phyloP scores from a whole-genome alignment of 495 filamentous ascomycete species.

The Letharia lupina region DNA sequence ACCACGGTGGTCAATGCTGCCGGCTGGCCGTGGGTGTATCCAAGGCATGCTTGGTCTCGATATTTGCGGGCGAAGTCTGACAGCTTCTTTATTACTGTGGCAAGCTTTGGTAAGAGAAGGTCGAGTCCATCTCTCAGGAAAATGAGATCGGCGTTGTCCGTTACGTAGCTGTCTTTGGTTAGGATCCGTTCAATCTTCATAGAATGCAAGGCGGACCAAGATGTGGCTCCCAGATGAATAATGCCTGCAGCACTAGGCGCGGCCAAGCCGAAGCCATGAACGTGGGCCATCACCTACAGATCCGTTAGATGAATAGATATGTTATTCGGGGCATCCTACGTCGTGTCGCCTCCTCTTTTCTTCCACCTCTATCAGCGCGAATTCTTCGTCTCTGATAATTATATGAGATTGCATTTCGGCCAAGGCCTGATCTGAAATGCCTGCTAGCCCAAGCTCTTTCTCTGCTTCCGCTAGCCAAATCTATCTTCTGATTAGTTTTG shows the following conservation, averaged over 20 bases:
- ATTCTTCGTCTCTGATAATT: conserved; percentile 69
- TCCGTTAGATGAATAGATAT: neutral
- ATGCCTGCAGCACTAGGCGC: conserved; percentile 80
- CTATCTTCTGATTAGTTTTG: conserved; percentile 44
- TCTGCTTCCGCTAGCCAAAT: conserved; percentile 72
- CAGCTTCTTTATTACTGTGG: conserved; percentile 75
- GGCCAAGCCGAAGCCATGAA: conserved; percentile 61
- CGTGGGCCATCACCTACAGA: conserved; percentile 48
- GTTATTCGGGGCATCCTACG: conserved; percentile 29
- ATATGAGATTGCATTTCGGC: conserved; percentile 65
- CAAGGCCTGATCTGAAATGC: conserved; percentile 63
- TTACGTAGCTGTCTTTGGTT: conserved; percentile 31
- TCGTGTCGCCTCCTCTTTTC: conserved; percentile 69
- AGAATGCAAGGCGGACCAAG: conserved; percentile 28
- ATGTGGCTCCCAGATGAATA: conserved; percentile 70
- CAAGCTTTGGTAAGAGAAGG: conserved; percentile 75
- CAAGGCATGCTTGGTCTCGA: conserved; percentile 56
- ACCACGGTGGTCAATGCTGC: conserved; percentile 64
- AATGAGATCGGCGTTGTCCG: conserved; percentile 86
- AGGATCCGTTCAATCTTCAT: neutral
- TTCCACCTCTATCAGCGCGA: conserved; percentile 65
- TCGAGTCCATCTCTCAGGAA: conserved; percentile 67
- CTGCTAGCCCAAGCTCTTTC: conserved; percentile 54
- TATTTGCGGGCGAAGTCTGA: conserved; percentile 66
- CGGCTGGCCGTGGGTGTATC: conserved; percentile 76